Base-by-base conservation (phyloP, 1,139 yeast species). In the Geotrichum reessii region DNA sequence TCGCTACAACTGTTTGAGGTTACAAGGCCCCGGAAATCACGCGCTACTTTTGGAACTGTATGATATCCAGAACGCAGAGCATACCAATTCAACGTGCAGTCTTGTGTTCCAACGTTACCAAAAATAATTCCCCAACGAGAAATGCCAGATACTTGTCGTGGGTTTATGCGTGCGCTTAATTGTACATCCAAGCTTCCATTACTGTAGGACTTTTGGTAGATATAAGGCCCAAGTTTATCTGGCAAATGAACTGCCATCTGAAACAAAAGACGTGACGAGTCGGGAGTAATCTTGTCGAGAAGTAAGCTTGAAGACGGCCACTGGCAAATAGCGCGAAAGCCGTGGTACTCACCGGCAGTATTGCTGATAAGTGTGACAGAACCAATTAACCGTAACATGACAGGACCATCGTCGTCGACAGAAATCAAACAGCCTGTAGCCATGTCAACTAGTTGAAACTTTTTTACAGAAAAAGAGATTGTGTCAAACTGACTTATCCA, bases 401-500 rank as follows among this genome's bases (percentile, higher is more conserved):
- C 42, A 21, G 55, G 53, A 8, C 58, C 50, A 49, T 49, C 57
- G 31, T 57, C 56, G 14, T 42, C 55, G 22, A 46, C 53, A 25
- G 55, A 48, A 19, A 49, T 56, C 6, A 50, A 33, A 42, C 60
- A 53, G 22, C 58, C 56, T 40, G 61, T 58, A 22, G 59, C 21
- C 14, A 59, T 50, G 5, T 65, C 67, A 27, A 67, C 58, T 52
- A 66, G 56, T 27, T 69, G 60, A 17, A 67, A 55, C 52, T 58
- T 55, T 14, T 54, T 54, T 11, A 66, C 53, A 3, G 58, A 50
- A 2, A 68, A 51, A 12, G 42, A 27, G 1, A 63, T 59, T 47
- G 61, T 53, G 7, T 57, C 61, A 25, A 63, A 59, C 9, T 53
- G 51, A 19, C 55, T 62, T 2, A 59, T 63, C 1, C 64, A 63